Evolutionary conservation across 306 rosid genomes (phyloP), one percentile per base, ranked within the genome.

Genomic region (Sicyos edulis): DNA sequence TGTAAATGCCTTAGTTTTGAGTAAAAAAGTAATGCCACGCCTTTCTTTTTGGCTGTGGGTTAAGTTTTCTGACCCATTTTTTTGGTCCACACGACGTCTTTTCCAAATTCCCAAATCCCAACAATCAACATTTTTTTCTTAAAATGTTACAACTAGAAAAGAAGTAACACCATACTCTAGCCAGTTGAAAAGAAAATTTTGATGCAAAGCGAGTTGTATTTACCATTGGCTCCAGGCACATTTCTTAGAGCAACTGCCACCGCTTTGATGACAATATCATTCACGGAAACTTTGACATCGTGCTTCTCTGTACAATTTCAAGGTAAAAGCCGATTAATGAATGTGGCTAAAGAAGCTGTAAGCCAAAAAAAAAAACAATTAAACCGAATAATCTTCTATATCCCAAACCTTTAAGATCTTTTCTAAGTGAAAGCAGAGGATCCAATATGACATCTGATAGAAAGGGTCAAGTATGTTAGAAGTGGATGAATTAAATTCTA

Each of bases 141-240:
- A 11, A 59, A 8, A 59, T 59, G 6, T 5, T 12, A 59, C 32
- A 59, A 59, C 6, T 20, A 20, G 32, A 56, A 56, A 56, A 56
- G 29, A 20, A 56, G 29, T 56, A 56, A 56, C 4, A 56, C 11
- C 6, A 61, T 61, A 61, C 17, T 61, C 16, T 61, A 60, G 45
- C 32, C 50, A 64, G 15, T 74, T 54, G 7, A 15, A 24, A 65
- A 32, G 37, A 32, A 32, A 32, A 40, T 40, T 40, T 40, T 40
- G 45, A 40, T 7, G 42, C 73, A 70, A 76, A 51, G 7, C 24
- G 29, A 65, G 54, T 51, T 69, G 60, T 53, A 53, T 78, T 83
- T 92, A 91, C 99, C 99, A 26, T 91, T 93, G 57, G 99, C 99
- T 80, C 88, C 95, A 1, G 91, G 90, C 60, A 91, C 92, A 81